Evolutionary conservation across 805 yeast genomes (phyloP).

Genomic region (Saturnispora quitensis): DNA sequence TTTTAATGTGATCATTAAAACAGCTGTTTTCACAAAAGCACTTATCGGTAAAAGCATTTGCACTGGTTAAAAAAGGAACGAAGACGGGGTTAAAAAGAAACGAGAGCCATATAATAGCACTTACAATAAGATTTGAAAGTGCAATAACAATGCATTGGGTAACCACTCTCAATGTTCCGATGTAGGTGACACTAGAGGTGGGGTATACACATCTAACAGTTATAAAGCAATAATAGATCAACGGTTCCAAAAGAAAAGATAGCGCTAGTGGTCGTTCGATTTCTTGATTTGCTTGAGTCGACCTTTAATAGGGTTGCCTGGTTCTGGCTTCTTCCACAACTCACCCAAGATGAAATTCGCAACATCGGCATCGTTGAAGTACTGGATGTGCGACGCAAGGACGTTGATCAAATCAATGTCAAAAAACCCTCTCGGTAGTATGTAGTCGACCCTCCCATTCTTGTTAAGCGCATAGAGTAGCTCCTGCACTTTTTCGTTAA

Average conservation of each 20-base stretch:
- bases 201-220: not conserved
- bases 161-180: not conserved
- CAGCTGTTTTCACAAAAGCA: not conserved
- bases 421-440: slow-evolving; percentile 66
- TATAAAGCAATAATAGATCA: not conserved
- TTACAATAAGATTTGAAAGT: not conserved
- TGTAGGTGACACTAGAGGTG: not conserved
- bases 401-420: slow-evolving; percentile 77
- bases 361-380: slow-evolving; percentile 79
- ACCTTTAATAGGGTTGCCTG: not conserved
- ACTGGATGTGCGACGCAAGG: slow-evolving; percentile 78
- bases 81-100: not conserved
- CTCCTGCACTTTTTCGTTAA: slow-evolving; percentile 25
- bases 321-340: slow-evolving; percentile 24
- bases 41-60: not conserved
- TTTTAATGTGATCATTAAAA: no score
- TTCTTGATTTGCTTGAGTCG: not conserved
- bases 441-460: slow-evolving; percentile 75
- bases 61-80: not conserved
- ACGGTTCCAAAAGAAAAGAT: not conserved
- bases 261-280: not conserved
- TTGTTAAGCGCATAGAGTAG: slow-evolving; percentile 45
- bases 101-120: not conserved
- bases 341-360: slow-evolving; percentile 71
- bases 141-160: not conserved